Conservation (phyloP, 495 filamentous ascomycete species). For the Aspergillus avenaceus region DNA sequence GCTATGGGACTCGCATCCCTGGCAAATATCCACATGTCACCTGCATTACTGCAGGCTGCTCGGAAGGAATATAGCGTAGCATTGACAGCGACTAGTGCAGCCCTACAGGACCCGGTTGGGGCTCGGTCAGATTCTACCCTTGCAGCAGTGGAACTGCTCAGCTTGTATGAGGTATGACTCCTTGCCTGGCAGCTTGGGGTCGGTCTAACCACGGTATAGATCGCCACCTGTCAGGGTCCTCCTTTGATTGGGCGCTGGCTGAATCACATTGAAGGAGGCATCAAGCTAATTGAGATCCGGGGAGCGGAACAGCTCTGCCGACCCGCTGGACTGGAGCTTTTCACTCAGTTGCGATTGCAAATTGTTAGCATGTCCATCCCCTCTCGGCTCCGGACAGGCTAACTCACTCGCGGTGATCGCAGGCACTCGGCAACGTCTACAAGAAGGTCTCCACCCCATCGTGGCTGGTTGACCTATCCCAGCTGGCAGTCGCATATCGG, state of each 20-base stretch:
- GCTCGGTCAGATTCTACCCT: conserved; percentile 14
- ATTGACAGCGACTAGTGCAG: conserved; percentile 16
- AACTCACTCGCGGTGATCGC: neutral
- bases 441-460: conserved; percentile 6
- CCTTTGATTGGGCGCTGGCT: conserved; percentile 5
- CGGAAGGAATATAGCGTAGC: conserved; percentile 18
- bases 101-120: conserved; percentile 9
- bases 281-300: conserved; percentile 10
- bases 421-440: conserved; percentile 11
- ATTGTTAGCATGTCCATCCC: conserved; percentile 9
- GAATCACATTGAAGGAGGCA: conserved; percentile 8
- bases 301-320: conserved; percentile 5
- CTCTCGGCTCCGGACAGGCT: too few species aligned
- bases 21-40: conserved; percentile 9
- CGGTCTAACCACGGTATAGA: neutral
- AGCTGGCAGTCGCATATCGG: neutral
- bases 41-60: conserved; percentile 4
- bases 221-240: conserved; percentile 6
- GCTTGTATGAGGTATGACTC: conserved; percentile 19
- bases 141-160: conserved; percentile 17
- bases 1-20: conserved; percentile 11
- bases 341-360: conserved; percentile 6
- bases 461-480: conserved; percentile 3
- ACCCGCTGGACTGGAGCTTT: conserved; percentile 6
- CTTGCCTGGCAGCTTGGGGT: neutral